Evolutionary conservation across 163 green algal genomes (phyloP).

Genomic region (Scenedesmus sp.): DNA sequence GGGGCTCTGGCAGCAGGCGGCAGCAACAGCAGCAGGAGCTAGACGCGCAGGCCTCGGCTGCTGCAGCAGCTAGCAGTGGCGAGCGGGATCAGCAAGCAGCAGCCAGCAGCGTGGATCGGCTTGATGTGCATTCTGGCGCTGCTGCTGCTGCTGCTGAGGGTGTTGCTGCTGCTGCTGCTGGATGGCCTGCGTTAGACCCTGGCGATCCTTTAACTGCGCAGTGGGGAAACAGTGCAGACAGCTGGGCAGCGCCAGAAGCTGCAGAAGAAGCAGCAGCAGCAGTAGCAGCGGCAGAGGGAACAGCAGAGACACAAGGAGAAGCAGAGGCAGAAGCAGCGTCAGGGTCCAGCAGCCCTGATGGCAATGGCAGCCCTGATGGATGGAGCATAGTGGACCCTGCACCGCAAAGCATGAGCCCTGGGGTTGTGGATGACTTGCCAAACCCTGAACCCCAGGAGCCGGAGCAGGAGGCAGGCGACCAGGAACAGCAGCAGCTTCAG

Average conservation of each 20-base stretch:
- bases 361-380: neutral
- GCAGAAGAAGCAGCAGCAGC: neutral
- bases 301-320: neutral
- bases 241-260: neutral
- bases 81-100: neutral
- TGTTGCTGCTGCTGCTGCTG: constrained; percentile 6
- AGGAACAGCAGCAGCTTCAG: neutral
- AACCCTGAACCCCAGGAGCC: neutral
- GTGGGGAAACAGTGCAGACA: neutral
- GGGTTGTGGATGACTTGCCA: neutral
- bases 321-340: neutral
- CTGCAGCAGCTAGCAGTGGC: neutral
- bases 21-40: neutral
- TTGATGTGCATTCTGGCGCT: neutral
- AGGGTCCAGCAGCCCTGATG: neutral
- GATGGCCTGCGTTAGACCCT: neutral
- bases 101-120: neutral
- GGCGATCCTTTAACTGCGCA: neutral
- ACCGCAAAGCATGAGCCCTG: neutral
- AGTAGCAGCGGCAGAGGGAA: neutral
- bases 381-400: constrained; percentile 1
- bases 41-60: neutral
- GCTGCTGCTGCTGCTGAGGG: constrained; percentile 28
- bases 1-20: neutral
- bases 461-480: neutral